Evolutionary conservation across 2,329 filamentous ascomycete species (phyloP).

Genomic region (Penicillium sp.): DNA sequence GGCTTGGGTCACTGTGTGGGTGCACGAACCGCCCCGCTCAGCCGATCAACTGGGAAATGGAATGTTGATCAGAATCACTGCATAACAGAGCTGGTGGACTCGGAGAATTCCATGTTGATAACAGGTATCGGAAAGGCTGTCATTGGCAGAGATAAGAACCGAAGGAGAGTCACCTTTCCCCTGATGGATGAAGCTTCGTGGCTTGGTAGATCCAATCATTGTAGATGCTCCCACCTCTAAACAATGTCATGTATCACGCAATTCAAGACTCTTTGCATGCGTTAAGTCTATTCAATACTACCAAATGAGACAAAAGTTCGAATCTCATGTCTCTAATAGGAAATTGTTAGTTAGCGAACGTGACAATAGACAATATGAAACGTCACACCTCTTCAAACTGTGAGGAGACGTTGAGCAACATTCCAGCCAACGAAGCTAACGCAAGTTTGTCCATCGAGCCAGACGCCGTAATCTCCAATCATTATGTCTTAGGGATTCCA

Average conservation of each 20-base stretch:
- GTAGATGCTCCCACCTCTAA: background rate
- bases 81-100: background rate
- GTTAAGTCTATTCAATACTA: too few relatives aligned
- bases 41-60: constrained; percentile 9
- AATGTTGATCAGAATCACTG: constrained; percentile 15
- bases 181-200: background rate
- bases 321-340: background rate
- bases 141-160: constrained; percentile 3
- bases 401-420: background rate
- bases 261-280: background rate
- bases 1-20: background rate
- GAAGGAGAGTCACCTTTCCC: background rate
- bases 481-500: background rate
- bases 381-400: background rate
- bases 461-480: background rate
- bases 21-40: constrained; percentile 1
- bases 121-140: background rate
- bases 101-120: constrained; percentile 3
- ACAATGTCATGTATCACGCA: background rate
- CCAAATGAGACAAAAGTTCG: too few relatives aligned
- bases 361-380: background rate
- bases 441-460: background rate
- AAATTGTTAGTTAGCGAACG: background rate
- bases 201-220: background rate
- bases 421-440: constrained; percentile 2